Conservation (phyloP, 805 yeast genomes). For the Zygosaccharomyces rouxii region DNA sequence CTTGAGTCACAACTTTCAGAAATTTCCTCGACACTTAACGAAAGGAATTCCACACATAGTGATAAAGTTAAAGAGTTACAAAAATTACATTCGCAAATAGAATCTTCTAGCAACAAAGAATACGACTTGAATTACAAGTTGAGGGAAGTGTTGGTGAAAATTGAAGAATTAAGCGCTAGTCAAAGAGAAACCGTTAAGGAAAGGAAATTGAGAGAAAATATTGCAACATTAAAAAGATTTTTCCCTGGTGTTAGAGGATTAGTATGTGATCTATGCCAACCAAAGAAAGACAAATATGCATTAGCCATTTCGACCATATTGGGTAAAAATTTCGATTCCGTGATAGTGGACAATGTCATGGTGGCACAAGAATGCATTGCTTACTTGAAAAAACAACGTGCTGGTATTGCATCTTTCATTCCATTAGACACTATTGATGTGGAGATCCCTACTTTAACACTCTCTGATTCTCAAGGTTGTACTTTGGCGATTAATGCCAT, state of each 20-base stretch:
- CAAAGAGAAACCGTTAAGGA: constrained; percentile 75
- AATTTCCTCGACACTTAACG: constrained; percentile 36
- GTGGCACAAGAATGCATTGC: constrained; percentile 74
- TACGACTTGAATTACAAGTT: constrained; percentile 59
- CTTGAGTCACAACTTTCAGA: constrained; percentile 31
- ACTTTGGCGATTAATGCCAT: constrained; percentile 63
- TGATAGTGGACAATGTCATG: constrained; percentile 69
- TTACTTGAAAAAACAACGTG: constrained; percentile 75
- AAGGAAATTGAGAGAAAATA: constrained; percentile 65
- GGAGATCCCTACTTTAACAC: constrained; percentile 49
- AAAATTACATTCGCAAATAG: constrained; percentile 36
- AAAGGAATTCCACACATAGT: constrained; percentile 34
- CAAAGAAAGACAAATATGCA: constrained; percentile 67
- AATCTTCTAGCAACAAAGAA: constrained; percentile 45
- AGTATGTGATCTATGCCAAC: constrained; percentile 73
- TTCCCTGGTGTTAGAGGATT: constrained; percentile 84
- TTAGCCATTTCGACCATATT: constrained; percentile 69
- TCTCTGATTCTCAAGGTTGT: constrained; percentile 22
- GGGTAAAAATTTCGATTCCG: constrained; percentile 75
- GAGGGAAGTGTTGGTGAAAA: constrained; percentile 51
- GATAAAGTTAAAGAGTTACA: constrained; percentile 36
- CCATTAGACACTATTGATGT: constrained; percentile 77
- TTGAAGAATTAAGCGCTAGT: constrained; percentile 71
- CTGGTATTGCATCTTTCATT: constrained; percentile 81
- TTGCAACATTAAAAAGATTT: constrained; percentile 61